Percentiles rank a stretch among this genome's conserved stretches.
These are phyloP conservation scores for Scopulariopsis brevicaulis DNA, from an alignment of 2,329 filamentous ascomycete species.

Conservation along the genomic window DNA sequence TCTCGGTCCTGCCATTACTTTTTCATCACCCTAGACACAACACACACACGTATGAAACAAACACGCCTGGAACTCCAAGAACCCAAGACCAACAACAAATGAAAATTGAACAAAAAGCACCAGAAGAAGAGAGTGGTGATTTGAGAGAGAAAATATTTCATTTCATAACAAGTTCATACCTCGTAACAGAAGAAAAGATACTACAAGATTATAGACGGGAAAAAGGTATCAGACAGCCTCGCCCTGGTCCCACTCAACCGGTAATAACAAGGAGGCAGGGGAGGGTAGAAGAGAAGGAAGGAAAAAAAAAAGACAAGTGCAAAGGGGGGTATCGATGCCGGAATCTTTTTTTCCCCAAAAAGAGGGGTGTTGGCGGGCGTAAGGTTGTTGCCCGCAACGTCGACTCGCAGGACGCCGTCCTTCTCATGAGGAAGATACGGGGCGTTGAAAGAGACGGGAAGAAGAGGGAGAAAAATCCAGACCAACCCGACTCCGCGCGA, in stretches of 20 bases:
- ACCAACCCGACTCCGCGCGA: no score
- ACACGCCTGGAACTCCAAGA: not conserved
- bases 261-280: conserved; percentile 3
- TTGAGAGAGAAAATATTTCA: not conserved
- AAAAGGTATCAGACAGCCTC: not conserved
- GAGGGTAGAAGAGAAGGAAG: conserved; percentile 1
- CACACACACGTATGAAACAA: not conserved
- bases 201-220: conserved; percentile 1
- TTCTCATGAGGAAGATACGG: no score
- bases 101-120: not conserved
- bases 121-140: not conserved
- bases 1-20: not conserved
- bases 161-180: not conserved
- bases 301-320: conserved; percentile 1
- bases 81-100: not conserved
- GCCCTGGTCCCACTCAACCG: not conserved
- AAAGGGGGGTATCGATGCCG: conserved; percentile 7
- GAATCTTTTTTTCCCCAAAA: not conserved
- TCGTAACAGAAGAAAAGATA: not conserved
- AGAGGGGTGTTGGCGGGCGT: not conserved
- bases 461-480: no score
- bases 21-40: not conserved
- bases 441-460: no score
- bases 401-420: no score
- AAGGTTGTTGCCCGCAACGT: not conserved